Evolutionary conservation across 805 yeast genomes (phyloP).

Genomic region (Lipomyces anomalus): DNA sequence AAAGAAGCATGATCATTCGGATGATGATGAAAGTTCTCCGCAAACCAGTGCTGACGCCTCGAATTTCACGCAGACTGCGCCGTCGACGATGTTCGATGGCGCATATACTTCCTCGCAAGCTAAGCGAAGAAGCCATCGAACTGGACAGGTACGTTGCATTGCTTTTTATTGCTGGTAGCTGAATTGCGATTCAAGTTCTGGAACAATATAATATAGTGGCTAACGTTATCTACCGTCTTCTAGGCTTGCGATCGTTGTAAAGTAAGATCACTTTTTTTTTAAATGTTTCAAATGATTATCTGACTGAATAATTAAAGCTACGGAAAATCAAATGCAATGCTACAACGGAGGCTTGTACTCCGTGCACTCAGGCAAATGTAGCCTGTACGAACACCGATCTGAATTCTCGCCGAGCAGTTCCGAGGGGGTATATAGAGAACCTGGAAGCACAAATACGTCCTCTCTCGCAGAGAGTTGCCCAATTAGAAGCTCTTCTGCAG

Average conservation of each 20-base stretch:
- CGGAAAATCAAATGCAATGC: slow-evolving; percentile 24
- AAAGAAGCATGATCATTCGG: too few species aligned
- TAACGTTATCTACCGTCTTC: too few species aligned
- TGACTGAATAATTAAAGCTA: slow-evolving; percentile 4
- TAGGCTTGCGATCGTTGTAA: slow-evolving; percentile 22
- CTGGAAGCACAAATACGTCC: slow-evolving; percentile 13
- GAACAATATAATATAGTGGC: too few species aligned
- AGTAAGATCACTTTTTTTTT: too few species aligned
- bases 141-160: slow-evolving; percentile 13
- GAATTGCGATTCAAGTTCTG: not conserved
- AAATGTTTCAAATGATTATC: too few species aligned
- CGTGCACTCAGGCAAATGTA: slow-evolving; percentile 22
- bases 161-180: not conserved
- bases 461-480: slow-evolving; percentile 4
- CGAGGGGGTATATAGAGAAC: slow-evolving; percentile 21
- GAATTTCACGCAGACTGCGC: too few species aligned
- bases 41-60: too few species aligned
- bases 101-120: too few species aligned
- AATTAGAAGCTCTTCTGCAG: slow-evolving; percentile 8
- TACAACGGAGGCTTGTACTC: slow-evolving; percentile 22
- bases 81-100: too few species aligned
- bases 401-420: slow-evolving; percentile 21
- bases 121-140: not conserved
- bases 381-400: slow-evolving; percentile 23
- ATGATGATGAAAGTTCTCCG: too few species aligned